Evolutionary conservation across 148 eudicot species (phyloP), one percentile per base, ranked within the genome.

Genomic region (Cornus florida): DNA sequence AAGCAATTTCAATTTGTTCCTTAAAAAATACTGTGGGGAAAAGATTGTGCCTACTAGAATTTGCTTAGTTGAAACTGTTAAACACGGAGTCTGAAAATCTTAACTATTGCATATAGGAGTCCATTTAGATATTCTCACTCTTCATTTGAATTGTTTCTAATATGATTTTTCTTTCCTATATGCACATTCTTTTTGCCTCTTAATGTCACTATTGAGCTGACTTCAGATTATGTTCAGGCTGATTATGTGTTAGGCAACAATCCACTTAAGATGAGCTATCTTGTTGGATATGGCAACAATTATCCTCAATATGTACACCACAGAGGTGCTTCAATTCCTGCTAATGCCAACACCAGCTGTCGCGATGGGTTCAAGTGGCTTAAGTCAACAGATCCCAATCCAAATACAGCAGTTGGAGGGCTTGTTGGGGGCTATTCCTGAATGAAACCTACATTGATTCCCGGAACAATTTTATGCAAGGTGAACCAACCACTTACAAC

Each of bases 361-460:
- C 72, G 60, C 0, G 91, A 90, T 53, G 98, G 98, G 13, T 89
- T 88, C 78, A 85, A 84, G 75, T 94, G 91, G 92, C 96, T 94
- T 0, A 72, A 75, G 13, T 83, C 92, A 22, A 38, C 83, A 6
- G 22, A 90, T 32, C 94, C 92, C 14, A 92, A 94, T 73, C 96
- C 96, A 28, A 94, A 94, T 56, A 50, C 88, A 62, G 94, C 92
- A 33, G 32, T 77, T 20, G 98, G 98, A 75, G 98, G 91, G 1
- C 88, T 94, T 72, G 94, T 92, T 1, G 98, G 96, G 98, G 98
- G 31, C 98, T 96, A 3, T 92, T 88, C 80, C 69, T 80, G 38
- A 94, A 92, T 68, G 98, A 90, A 22, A 92, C 91, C 3, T 94
- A 77, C 67, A 80, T 86, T 0, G 98, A 94, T 74, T 76, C 82